phyloP scores from a whole-genome alignment of 176 grass and related monocot genomes.

The Raddia guianensis region DNA sequence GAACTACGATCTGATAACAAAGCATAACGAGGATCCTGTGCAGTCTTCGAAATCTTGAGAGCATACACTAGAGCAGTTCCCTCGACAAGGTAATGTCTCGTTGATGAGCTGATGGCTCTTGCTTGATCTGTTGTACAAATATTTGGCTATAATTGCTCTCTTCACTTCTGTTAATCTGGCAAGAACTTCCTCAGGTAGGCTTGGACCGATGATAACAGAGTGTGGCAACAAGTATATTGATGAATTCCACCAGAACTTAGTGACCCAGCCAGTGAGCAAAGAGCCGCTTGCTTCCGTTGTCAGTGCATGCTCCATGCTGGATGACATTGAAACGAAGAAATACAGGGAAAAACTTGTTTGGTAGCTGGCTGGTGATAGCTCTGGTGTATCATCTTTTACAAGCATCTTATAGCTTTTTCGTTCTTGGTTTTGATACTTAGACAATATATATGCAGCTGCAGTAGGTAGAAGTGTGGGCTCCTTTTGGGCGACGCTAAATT shows the following conservation, averaged over 20 bases:
- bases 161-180: constrained; percentile 15
- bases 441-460: background rate
- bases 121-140: background rate
- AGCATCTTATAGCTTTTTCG: background rate
- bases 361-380: background rate
- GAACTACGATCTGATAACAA: constrained; percentile 92
- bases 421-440: background rate
- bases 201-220: background rate
- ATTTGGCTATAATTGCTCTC: background rate
- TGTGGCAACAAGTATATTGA: background rate
- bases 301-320: background rate
- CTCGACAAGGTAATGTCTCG: background rate
- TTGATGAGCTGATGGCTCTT: background rate
- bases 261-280: background rate
- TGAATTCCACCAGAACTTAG: constrained; percentile 1
- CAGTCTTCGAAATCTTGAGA: constrained; percentile 69
- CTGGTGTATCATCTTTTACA: background rate
- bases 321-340: background rate
- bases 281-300: background rate
- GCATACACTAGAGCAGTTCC: background rate
- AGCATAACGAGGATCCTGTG: constrained; percentile 59
- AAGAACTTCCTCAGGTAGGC: constrained; percentile 11
- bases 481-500: background rate
- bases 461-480: background rate
- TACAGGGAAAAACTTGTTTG: background rate